A percentile compares a stretch with the other conserved stretches of the same genome.
phyloP scores from a whole-genome alignment of 257 asterid species.

The Fraxinus pennsylvanica region DNA sequence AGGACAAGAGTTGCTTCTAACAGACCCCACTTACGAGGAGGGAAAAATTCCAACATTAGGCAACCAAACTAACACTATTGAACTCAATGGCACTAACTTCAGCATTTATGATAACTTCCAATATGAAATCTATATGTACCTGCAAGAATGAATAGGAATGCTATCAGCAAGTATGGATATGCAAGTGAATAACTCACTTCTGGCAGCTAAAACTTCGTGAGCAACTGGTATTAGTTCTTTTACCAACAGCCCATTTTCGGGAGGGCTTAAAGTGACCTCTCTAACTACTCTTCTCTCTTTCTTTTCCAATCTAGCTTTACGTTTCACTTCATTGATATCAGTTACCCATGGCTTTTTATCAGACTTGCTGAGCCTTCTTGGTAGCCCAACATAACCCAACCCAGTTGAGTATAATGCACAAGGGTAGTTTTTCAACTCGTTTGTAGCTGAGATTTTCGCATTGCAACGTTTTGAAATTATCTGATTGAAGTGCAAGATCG shows the following conservation, averaged over 20 bases:
- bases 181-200: slow-evolving; percentile 43
- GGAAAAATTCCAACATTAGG: not conserved
- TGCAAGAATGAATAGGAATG: slow-evolving; percentile 52
- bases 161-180: slow-evolving; percentile 44
- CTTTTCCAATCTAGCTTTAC: slow-evolving; percentile 48
- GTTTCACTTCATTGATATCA: slow-evolving; percentile 54
- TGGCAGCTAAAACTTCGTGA: slow-evolving; percentile 53
- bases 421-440: not conserved
- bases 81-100: not conserved
- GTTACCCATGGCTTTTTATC: slow-evolving; percentile 74
- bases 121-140: slow-evolving; percentile 34
- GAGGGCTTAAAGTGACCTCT: slow-evolving; percentile 55
- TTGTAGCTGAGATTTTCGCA: not conserved
- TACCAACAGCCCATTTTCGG: slow-evolving; percentile 68
- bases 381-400: slow-evolving; percentile 30
- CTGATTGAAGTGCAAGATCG: slow-evolving; percentile 4
- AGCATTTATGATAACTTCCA: not conserved
- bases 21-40: not conserved
- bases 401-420: slow-evolving; percentile 33
- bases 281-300: slow-evolving; percentile 39
- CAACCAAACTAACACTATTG: not conserved
- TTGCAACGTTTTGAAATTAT: slow-evolving; percentile 5
- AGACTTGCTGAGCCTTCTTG: slow-evolving; percentile 46
- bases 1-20: not conserved
- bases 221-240: slow-evolving; percentile 70